Evolutionary conservation across 2,329 filamentous ascomycete genomes (phyloP).

Genomic region (Ophiostoma quercus): DNA sequence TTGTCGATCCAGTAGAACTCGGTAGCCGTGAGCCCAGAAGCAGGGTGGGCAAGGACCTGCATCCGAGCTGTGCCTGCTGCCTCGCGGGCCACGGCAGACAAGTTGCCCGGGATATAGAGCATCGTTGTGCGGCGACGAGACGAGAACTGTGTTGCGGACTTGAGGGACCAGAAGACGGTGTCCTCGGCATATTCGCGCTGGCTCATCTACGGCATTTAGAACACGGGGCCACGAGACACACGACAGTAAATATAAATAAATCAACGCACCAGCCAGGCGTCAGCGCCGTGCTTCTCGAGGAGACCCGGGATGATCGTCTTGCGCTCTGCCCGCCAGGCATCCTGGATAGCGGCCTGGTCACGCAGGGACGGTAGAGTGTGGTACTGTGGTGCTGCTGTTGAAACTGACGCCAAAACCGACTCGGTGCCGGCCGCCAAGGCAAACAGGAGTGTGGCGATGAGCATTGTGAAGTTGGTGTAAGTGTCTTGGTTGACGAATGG

Average conservation of each 20-base stretch:
- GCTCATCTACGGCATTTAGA: constrained; percentile 37
- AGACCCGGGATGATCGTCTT: constrained; percentile 39
- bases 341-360: constrained; percentile 41
- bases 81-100: constrained; percentile 25
- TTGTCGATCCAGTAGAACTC: constrained; percentile 46
- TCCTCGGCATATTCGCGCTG: constrained; percentile 50
- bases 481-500: background rate
- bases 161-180: constrained; percentile 48
- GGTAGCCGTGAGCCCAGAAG: constrained; percentile 30
- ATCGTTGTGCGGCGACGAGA: constrained; percentile 47
- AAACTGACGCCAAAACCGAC: background rate
- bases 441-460: background rate
- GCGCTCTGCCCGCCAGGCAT: constrained; percentile 43
- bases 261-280: constrained; percentile 44
- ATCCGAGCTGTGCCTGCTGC: constrained; percentile 9
- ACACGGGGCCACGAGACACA: background rate
- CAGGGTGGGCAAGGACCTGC: constrained; percentile 26
- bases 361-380: constrained; percentile 40
- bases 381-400: constrained; percentile 28
- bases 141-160: constrained; percentile 43
- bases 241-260: background rate
- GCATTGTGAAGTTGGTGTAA: background rate
- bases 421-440: constrained; percentile 14
- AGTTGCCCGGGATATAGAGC: constrained; percentile 46
- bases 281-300: constrained; percentile 42